Evolutionary conservation across 2,329 filamentous ascomycete species (phyloP).

Genomic region (Fusarium goolgardi): DNA sequence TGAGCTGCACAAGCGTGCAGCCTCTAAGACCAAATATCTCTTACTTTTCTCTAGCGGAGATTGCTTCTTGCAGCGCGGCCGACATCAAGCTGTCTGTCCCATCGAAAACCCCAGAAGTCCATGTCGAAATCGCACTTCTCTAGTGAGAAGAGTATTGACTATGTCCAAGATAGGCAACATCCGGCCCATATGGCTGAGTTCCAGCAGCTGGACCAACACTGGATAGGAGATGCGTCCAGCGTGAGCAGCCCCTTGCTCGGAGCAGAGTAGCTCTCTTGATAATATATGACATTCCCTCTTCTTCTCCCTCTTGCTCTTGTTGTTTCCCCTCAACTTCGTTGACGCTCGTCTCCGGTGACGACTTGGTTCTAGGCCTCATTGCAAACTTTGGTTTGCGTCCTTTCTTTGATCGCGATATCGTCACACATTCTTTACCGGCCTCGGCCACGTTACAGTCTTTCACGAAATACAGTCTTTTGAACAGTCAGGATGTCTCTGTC

Average conservation of each 20-base stretch:
- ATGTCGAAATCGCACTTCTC: conserved; percentile 6
- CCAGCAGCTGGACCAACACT: conserved; percentile 16
- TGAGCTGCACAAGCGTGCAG: conserved; percentile 19
- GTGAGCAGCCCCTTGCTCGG: conserved; percentile 7
- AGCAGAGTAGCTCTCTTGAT: conserved; percentile 6
- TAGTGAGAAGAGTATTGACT: conserved; percentile 14
- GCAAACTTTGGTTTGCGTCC: conserved; percentile 55
- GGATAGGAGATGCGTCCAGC: conserved; percentile 18
- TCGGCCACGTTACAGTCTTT: conserved; percentile 53
- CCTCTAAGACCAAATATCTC: conserved; percentile 6
- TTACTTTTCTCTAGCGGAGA: conserved; percentile 32
- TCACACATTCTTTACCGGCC: conserved; percentile 50
- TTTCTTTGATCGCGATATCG: conserved; percentile 53
- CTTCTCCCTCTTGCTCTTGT: conserved; percentile 18
- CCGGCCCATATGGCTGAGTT: conserved; percentile 37
- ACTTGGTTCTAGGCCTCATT: conserved; percentile 49
- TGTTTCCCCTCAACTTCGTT: conserved; percentile 39
- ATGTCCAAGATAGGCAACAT: conserved; percentile 40
- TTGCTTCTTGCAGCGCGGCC: conserved; percentile 23
- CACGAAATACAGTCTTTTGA: conserved; percentile 29
- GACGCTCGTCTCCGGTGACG: conserved; percentile 46
- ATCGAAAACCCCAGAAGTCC: conserved; percentile 8
- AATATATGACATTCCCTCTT: conserved; percentile 17
- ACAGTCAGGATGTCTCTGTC: conserved; percentile 40
- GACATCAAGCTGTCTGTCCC: conserved; percentile 15